These are phyloP conservation scores for Gryganskiella cystojenkinii DNA, from an alignment of 192 early-diverging fungal species.

Conservation along the genomic window DNA sequence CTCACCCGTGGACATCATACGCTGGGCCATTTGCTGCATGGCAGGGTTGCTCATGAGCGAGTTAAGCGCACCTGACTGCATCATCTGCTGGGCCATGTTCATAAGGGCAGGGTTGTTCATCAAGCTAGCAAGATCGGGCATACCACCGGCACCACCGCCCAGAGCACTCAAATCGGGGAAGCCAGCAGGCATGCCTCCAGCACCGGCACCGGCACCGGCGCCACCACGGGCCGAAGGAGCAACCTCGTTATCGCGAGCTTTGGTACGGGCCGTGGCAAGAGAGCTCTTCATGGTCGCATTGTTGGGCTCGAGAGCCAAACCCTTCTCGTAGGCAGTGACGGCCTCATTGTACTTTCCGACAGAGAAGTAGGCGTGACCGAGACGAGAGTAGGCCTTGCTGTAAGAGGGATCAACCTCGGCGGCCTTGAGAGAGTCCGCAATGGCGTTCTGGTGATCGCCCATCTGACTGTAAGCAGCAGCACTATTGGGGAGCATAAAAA, in stretches of 20 bases:
- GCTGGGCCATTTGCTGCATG: constrained; percentile 86
- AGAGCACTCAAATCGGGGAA: constrained; percentile 57
- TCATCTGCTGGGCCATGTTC: constrained; percentile 95
- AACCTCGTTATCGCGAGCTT: constrained; percentile 56
- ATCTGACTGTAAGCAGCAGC: constrained; percentile 95
- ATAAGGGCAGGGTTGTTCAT: constrained; percentile 96
- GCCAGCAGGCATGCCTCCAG: constrained; percentile 45
- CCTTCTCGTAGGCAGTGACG: constrained; percentile 90
- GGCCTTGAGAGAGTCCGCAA: constrained; percentile 88
- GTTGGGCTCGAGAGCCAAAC: constrained; percentile 82
- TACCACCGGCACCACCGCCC: constrained; percentile 73
- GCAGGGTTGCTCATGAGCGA: constrained; percentile 93
- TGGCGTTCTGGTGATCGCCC: constrained; percentile 87
- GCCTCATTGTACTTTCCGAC: constrained; percentile 87
- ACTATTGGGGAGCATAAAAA: constrained; percentile 63
- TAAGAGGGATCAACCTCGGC: constrained; percentile 89
- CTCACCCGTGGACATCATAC: constrained; percentile 78
- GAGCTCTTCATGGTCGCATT: constrained; percentile 87
- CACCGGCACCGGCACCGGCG: constrained; percentile 45
- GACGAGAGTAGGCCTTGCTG: constrained; percentile 92
- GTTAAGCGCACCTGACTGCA: constrained; percentile 84
- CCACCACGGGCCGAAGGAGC: constrained; percentile 41
- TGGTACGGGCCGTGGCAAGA: constrained; percentile 73
- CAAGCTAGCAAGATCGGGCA: constrained; percentile 83
- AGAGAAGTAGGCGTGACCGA: constrained; percentile 95